These are phyloP conservation scores for Fusarium pininemorale DNA, from an alignment of 2,329 filamentous ascomycete genomes.

Conservation along the genomic window DNA sequence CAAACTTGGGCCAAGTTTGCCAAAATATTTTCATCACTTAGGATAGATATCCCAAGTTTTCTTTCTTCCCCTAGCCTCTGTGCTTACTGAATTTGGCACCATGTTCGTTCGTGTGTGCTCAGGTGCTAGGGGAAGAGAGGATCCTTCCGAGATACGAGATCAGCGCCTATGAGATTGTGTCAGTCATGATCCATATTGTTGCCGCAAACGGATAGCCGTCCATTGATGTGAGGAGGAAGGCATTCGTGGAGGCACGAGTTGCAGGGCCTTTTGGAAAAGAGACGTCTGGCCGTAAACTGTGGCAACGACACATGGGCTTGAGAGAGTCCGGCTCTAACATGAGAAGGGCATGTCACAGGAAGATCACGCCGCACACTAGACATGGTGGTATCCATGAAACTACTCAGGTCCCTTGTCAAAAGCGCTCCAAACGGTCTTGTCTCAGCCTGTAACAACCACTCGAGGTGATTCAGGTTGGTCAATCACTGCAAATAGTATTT, in stretches of 20 bases:
- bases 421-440: not conserved
- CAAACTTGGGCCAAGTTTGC: too few relatives aligned
- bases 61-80: not conserved
- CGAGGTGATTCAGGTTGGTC: not conserved
- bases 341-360: not conserved
- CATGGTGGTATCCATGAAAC: not conserved
- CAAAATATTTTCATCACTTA: too few relatives aligned
- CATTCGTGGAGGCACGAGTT: slow-evolving; percentile 5
- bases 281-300: not conserved
- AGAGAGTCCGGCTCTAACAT: not conserved
- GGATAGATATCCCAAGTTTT: too few relatives aligned
- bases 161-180: not conserved
- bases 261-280: slow-evolving; percentile 4
- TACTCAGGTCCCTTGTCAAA: not conserved
- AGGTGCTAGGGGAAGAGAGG: not conserved
- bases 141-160: slow-evolving; percentile 6
- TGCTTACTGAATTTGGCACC: not conserved
- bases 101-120: slow-evolving; percentile 5
- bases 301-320: slow-evolving; percentile 1
- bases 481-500: not conserved
- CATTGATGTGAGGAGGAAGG: not conserved
- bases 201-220: not conserved
- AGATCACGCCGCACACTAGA: slow-evolving; percentile 1
- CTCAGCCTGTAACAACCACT: not conserved
- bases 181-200: not conserved